phyloP scores from a whole-genome alignment of 768 basidiomycete genomes.

The Boletellus sp. region DNA sequence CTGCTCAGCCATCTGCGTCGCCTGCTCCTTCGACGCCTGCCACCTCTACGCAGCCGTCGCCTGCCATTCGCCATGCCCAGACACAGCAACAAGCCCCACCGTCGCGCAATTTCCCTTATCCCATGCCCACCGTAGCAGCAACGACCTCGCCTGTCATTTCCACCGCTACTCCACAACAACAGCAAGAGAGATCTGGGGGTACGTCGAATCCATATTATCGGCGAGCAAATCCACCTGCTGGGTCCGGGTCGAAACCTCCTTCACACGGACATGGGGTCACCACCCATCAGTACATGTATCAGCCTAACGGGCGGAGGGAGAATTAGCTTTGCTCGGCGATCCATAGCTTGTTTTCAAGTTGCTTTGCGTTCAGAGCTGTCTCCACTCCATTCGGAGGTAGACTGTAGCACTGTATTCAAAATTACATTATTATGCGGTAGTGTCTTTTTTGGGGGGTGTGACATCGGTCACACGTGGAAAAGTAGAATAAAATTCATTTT shows the following conservation, averaged over 20 bases:
- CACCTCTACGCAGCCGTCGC: slow-evolving; percentile 35
- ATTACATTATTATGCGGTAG: slow-evolving; percentile 14
- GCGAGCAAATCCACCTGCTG: slow-evolving; percentile 33
- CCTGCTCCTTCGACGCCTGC: slow-evolving; percentile 34
- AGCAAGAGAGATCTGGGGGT: slow-evolving; percentile 22
- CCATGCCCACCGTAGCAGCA: slow-evolving; percentile 70
- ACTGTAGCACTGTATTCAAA: slow-evolving; percentile 4
- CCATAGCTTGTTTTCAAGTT: slow-evolving; percentile 5
- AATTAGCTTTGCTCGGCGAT: slow-evolving; percentile 10
- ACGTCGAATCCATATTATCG: slow-evolving; percentile 52
- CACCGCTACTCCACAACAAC: slow-evolving; percentile 38
- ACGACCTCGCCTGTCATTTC: slow-evolving; percentile 56
- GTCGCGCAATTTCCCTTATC: slow-evolving; percentile 49
- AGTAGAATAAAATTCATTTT: not conserved
- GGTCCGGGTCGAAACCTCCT: slow-evolving; percentile 22
- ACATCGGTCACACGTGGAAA: slow-evolving; percentile 16
- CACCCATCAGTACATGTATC: slow-evolving; percentile 44
- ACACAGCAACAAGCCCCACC: slow-evolving; percentile 27
- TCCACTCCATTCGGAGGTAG: slow-evolving; percentile 2
- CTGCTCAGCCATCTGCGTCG: slow-evolving; percentile 29
- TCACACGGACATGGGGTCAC: slow-evolving; percentile 26
- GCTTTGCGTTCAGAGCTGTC: slow-evolving; percentile 1
- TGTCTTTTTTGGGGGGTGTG: slow-evolving; percentile 11
- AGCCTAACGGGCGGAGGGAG: slow-evolving; percentile 40
- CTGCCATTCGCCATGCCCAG: slow-evolving; percentile 30